Evolutionary conservation across 2,329 filamentous ascomycete genomes (phyloP), one percentile per base, ranked within the genome.

Genomic region (Tolypocladium sp.): DNA sequence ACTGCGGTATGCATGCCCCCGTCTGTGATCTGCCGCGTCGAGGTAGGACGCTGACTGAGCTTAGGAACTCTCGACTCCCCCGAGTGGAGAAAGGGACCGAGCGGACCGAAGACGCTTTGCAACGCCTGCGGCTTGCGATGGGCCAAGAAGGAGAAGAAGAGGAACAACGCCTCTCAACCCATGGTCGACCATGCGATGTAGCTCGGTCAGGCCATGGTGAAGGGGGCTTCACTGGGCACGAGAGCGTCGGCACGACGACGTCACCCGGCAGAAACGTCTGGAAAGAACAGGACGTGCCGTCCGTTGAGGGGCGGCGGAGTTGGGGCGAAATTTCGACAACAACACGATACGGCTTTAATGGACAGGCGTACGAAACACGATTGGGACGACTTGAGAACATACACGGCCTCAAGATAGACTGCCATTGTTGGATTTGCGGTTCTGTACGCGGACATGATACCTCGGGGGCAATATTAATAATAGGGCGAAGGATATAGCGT

Each of bases 61-160:
- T 12, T 62, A 87, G 84, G 84, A 40, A 97, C 91, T 0, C 81
- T 95, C 46, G 92, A 97, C 69, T 96, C 91, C 20, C 93, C 93
- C 0, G 93, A 97, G 77, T 97, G 93, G 93, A 83, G 93, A 62
- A 97, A 96, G 73, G 93, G 93, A 0, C 93, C 93, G 0, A 91
- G 85, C 63, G 93, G 93, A 2, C 92, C 92, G 1, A 97, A 97
- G 74, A 97, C 93, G 10, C 77, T 97, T 15, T 97, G 93, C 74
- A 97, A 97, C 76, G 93, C 93, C 9, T 97, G 93, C 70, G 93
- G 93, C 42, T 76, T 89, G 37, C 79, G 86, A 57, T 89, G 86
- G 86, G 85, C 86, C 20, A 86, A 90, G 83, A 92, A 90, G 70
- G 90, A 94, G 70, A 94, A 94, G 79, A 93, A 91, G 69, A 73